Evolutionary conservation across 2,329 filamentous ascomycete genomes (phyloP).

Genomic region (Ambrosiella cleistominuta): DNA sequence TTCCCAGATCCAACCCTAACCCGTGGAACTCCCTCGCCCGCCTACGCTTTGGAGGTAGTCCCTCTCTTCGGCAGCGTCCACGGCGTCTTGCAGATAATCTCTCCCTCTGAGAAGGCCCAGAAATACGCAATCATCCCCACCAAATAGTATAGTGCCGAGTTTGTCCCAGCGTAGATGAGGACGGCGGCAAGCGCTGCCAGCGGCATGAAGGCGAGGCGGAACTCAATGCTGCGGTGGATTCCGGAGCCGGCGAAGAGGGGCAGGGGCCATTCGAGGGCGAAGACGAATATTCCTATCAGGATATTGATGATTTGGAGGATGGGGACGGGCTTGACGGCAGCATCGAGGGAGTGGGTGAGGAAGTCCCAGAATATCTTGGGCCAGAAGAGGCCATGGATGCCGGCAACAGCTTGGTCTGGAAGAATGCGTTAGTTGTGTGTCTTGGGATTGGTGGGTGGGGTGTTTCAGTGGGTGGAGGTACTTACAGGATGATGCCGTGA

Average conservation of each 20-base stretch:
- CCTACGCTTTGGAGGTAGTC: slow-evolving; percentile 17
- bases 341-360: slow-evolving; percentile 74
- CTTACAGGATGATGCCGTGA: slow-evolving; percentile 65
- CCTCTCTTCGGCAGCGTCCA: slow-evolving; percentile 48
- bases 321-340: slow-evolving; percentile 71
- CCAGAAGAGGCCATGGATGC: slow-evolving; percentile 86
- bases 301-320: slow-evolving; percentile 82
- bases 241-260: slow-evolving; percentile 55
- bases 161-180: slow-evolving; percentile 81
- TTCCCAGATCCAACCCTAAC: background rate
- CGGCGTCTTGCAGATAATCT: slow-evolving; percentile 54
- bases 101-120: slow-evolving; percentile 93
- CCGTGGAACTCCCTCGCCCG: background rate
- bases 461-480: slow-evolving; percentile 13
- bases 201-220: slow-evolving; percentile 66
- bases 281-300: slow-evolving; percentile 55
- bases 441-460: background rate
- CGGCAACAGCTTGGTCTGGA: slow-evolving; percentile 69
- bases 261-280: slow-evolving; percentile 87
- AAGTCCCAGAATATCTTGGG: slow-evolving; percentile 99
- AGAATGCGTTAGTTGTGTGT: background rate
- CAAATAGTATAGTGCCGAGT: slow-evolving; percentile 80
- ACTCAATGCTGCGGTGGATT: slow-evolving; percentile 75
- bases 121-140: slow-evolving; percentile 79
- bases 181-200: slow-evolving; percentile 56